Base-by-base conservation (phyloP, 352 stramenopile genomes). In the Pythium guiyangense region DNA sequence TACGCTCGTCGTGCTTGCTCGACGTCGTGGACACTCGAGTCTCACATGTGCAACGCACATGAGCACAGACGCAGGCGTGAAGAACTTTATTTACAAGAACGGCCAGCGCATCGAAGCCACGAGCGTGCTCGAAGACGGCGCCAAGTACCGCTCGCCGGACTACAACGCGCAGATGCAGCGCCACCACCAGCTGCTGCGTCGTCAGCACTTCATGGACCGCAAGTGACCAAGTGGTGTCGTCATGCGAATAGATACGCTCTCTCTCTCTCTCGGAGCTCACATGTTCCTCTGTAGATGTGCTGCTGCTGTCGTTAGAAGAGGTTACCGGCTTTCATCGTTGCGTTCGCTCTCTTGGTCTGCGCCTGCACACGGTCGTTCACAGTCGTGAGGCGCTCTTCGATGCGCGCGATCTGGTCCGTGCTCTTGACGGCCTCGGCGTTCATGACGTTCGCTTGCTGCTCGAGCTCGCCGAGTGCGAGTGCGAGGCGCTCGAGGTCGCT, bases 161-260 rank as follows among this genome's bases (percentile, higher is more conserved):
- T 81, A 89, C 35, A 76, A 91, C 31, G 74, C 50, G 10, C 79
- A 85, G 29, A 77, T 91, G 54, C 74, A 72, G 49, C 81, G 79
- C 57, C 85, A 95, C 67, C 72, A 85, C 49, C 73, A 91, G 57
- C 70, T 95, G 42, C 46, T 93, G 60, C 77, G 83, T 47, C 81
- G 85, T 42, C 85, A 95, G 69, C 66, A 95, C 69, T 95, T 95
- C 68, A 85, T 95, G 80, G 81, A 93, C 61, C 83, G 85, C 59
- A 80, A 82, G 54, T 77, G 66, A 55, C 66, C 20, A n/a, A 2
- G 62, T 20, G 55, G 70, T 0, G 53, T 79, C 70, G 56, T 46
- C 27, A 35, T 43, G 47, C 12, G 31, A 18, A 3, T 48, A 35
- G 37, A 18, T 54, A 56, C 50, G n/a, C 18, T 58, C 59, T 52